These are phyloP conservation scores for Vitis rupestris DNA, from an alignment of 164 flowering plant genomes.

Conservation along the genomic window DNA sequence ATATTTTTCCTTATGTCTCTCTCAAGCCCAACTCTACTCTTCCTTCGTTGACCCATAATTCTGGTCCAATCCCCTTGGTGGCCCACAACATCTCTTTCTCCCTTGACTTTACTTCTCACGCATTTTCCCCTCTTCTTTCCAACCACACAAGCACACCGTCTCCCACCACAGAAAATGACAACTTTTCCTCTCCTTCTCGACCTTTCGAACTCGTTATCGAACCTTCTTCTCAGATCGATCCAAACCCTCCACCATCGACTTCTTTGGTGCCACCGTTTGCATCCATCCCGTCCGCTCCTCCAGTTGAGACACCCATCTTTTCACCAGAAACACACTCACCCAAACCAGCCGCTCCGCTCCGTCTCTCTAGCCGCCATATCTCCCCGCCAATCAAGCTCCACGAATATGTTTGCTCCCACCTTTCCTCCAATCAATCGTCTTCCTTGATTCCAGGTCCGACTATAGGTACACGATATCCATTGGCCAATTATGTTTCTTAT, in stretches of 20 bases:
- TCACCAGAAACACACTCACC: background rate
- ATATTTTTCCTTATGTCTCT: slow-evolving; percentile 1
- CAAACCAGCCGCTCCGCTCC: background rate
- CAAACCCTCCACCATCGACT: background rate
- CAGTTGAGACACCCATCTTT: background rate
- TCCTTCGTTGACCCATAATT: background rate
- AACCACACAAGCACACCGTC: background rate
- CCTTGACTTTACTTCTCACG: background rate
- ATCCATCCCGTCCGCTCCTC: no score
- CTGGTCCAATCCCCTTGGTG: background rate
- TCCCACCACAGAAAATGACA: background rate
- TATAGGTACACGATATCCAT: slow-evolving; percentile 4
- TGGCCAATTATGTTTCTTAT: slow-evolving; percentile 2
- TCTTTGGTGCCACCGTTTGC: no score
- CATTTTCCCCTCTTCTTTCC: background rate
- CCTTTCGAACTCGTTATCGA: background rate
- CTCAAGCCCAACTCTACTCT: slow-evolving; percentile 3
- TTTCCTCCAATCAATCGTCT: background rate
- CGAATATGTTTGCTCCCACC: background rate
- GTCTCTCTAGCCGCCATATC: background rate
- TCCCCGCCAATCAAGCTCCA: background rate
- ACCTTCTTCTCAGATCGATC: background rate
- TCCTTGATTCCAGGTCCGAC: background rate
- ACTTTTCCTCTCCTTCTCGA: background rate
- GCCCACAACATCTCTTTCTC: no score